Conservation (phyloP, 139 green algal species). For the Chlorella vulgaris region DNA sequence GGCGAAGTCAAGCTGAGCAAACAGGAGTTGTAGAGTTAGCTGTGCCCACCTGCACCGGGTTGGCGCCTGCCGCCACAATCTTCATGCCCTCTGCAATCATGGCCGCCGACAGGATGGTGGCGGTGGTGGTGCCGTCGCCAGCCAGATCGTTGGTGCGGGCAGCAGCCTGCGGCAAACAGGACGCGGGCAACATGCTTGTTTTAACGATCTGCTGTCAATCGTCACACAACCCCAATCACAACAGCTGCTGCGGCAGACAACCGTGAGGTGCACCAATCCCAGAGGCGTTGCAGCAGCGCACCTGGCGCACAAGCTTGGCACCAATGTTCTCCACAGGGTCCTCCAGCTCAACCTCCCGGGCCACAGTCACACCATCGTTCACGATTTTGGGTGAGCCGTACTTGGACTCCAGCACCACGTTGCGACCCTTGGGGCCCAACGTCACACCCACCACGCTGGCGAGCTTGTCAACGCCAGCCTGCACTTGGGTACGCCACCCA, state of each 20-base stretch:
- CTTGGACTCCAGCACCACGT: conserved; percentile 99
- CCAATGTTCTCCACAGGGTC: conserved; percentile 99
- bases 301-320: conserved; percentile 93
- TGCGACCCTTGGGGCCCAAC: conserved; percentile 98
- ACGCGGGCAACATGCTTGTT: too few relatives aligned
- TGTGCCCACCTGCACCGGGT: conserved; percentile 77
- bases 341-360: conserved; percentile 95
- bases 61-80: conserved; percentile 94
- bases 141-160: conserved; percentile 97
- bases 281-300: neutral
- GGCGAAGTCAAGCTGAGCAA: neutral
- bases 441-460: conserved; percentile 98
- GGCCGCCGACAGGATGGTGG: conserved; percentile 94
- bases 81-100: conserved; percentile 98
- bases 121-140: conserved; percentile 98
- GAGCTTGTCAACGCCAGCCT: conserved; percentile 97
- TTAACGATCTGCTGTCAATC: too few relatives aligned
- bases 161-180: conserved; percentile 76
- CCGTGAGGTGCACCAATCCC: too few relatives aligned
- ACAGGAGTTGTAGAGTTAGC: neutral
- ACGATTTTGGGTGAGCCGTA: conserved; percentile 99
- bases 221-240: too few relatives aligned
- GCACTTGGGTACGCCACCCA: neutral
- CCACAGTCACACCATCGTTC: conserved; percentile 98
- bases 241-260: too few relatives aligned